A percentile compares a stretch with the other conserved stretches of the same genome.
These are phyloP conservation scores for Panus rudis DNA, from an alignment of 768 basidiomycete genomes.

Conservation along the genomic window DNA sequence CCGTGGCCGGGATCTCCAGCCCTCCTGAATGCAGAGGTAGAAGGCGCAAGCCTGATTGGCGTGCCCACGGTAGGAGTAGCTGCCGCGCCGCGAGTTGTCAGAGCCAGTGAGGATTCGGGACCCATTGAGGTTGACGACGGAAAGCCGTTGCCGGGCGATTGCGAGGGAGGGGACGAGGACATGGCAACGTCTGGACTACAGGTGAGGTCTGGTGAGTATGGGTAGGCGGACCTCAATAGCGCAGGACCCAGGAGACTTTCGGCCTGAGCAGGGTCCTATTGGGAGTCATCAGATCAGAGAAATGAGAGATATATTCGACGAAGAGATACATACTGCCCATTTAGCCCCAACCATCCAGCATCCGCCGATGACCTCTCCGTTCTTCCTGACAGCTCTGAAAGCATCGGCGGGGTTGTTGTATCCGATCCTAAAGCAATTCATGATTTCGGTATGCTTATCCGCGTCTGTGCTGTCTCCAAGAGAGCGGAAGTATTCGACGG, in stretches of 20 bases:
- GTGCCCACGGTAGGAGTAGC: constrained; percentile 51
- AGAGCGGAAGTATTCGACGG: constrained; percentile 68
- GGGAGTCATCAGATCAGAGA: background rate
- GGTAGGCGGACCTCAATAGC: constrained; percentile 10
- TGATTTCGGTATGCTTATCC: constrained; percentile 58
- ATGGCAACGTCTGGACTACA: constrained; percentile 12
- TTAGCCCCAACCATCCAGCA: constrained; percentile 83
- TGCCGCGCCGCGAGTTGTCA: no score
- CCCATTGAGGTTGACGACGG: constrained; percentile 21
- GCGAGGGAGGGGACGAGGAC: constrained; percentile 19
- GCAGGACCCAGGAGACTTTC: constrained; percentile 42
- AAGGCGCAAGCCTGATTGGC: constrained; percentile 66
- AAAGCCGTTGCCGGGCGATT: constrained; percentile 36
- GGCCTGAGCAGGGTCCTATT: constrained; percentile 55
- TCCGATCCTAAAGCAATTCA: constrained; percentile 79
- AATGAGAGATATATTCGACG: background rate
- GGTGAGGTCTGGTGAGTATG: constrained; percentile 10
- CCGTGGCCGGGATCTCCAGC: no score
- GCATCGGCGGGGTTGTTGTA: constrained; percentile 69
- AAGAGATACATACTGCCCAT: constrained; percentile 66
- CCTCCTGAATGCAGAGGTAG: constrained; percentile 64
- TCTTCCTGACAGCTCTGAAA: constrained; percentile 71
- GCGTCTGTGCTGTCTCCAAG: constrained; percentile 67
- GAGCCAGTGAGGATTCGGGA: no score
- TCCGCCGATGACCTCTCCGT: constrained; percentile 70